Evolutionary conservation across 345 rosid genomes (phyloP), one percentile per base, ranked within the genome.

Genomic region (Raphanus raphanistrum): DNA sequence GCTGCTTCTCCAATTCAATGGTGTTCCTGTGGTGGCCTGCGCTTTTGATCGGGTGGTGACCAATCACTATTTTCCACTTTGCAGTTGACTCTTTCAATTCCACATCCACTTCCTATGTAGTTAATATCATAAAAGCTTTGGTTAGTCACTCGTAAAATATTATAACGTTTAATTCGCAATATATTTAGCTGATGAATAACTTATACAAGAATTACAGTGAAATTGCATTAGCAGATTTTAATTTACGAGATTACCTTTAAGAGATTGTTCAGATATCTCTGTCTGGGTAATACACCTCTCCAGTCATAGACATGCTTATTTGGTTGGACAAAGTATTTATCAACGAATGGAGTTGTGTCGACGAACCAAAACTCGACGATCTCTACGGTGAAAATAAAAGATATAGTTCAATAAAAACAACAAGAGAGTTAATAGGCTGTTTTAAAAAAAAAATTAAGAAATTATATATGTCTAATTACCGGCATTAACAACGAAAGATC

Each of bases 11-110:
- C 35, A 89, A 82, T 78, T 91, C 92, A 5, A 27, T 0, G 25
- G 97, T 91, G 83, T 76, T 85, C 25, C 92, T 85, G 35, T 91
- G 97, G 15, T 84, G 77, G 16, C 92, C 92, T 0, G 85, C 90
- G 35, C 92, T 91, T 73, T 72, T 84, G n/a, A 91, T 89, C 38
- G 93, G 82, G 59, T 89, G 97, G 71, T 91, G 93, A 5, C 93
- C 97, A 1, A 91, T 85, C 36, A 88, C 92, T 17, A 91, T 83
- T 67, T 89, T 89, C 97, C 97, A 91, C 48, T 61, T 78, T 2
- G 91, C 90, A 2, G 3, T n/a, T 25, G 93, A 89, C 29, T 80
- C 80, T 76, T 50, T 80, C 43, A 92, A 59, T 28, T 67, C 66
- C 72, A 55, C 68, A 5, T 71, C 76, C 10, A 64, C 52, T 62